Evolutionary conservation across 345 rosid genomes (phyloP), one percentile per base, ranked within the genome.

Genomic region (Eutrema heterophyllum): DNA sequence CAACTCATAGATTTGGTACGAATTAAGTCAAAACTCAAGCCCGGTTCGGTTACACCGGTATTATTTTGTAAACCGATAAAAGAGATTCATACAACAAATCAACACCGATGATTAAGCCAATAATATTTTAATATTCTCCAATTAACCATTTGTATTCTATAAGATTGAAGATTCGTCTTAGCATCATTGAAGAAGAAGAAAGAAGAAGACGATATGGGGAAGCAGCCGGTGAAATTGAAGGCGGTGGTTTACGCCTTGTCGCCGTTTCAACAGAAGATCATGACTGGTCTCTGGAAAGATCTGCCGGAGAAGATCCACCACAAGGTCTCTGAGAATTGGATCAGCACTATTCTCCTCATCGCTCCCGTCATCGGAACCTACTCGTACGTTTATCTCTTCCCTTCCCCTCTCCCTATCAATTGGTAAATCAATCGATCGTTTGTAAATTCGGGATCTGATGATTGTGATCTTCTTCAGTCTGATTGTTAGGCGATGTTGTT

Each of bases 321-420:
- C 83, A 92, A 92, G 84, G 83, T 92, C 72, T 70, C 92, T 48
- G 96, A 92, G 74, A 92, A 89, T 70, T 92, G 97, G 97, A 78
- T 88, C 88, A 85, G 82, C 79, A 81, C 93, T 78, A 63, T 79
- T 60, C 89, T 89, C 75, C 87, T 92, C 60, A 79, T 89, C 48
- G 36, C 75, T 29, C 97, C 97, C 15, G 77, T 89, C 75, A 62
- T 89, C 75, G 87, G 85, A 81, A 78, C 82, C 67, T 88, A 86
- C 78, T 1, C 85, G 96, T 91, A 83, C 16, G 24, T 21, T 21
- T 21, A 21, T n/a, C 33, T 59, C 29, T 13, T 30, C 13, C 67
- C 24, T 46, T 16, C 29, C 16, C 43, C 15, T 49, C 46, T 41
- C 26, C 9, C 24, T 21, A 14, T 39, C 27, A 29, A 50, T 67